These are phyloP conservation scores for Pythium sukuiense DNA, from an alignment of 352 stramenopile genomes.

Conservation along the genomic window DNA sequence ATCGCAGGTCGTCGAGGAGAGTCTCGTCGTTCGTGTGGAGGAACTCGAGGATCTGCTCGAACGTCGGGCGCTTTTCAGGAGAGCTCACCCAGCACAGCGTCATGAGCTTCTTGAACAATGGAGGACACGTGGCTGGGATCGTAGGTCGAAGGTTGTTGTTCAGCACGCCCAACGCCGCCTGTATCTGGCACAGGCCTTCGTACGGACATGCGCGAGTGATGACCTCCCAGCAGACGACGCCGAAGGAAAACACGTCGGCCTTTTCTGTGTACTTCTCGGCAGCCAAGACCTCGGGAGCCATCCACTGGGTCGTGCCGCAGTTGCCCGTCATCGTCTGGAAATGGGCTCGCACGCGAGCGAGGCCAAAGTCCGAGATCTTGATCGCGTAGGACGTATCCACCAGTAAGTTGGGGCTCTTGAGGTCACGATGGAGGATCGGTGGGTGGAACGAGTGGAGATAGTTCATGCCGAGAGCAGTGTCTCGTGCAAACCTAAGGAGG, in stretches of 20 bases:
- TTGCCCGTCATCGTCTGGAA: conserved; percentile 90
- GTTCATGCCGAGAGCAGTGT: conserved; percentile 86
- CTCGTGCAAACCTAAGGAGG: conserved; percentile 59
- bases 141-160: conserved; percentile 88
- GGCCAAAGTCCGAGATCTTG: conserved; percentile 90
- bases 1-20: conserved; percentile 30
- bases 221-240: conserved; percentile 87
- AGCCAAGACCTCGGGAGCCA: conserved; percentile 81
- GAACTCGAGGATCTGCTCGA: conserved; percentile 80
- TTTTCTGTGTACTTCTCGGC: conserved; percentile 89
- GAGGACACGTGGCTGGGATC: conserved; percentile 72
- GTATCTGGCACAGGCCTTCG: conserved; percentile 89
- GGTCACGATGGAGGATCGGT: conserved; percentile 83
- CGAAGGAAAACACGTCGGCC: conserved; percentile 87
- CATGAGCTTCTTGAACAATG: conserved; percentile 85
- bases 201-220: conserved; percentile 91
- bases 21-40: conserved; percentile 40
- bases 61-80: conserved; percentile 77
- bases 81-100: conserved; percentile 78
- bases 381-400: conserved; percentile 77
- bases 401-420: conserved; percentile 86
- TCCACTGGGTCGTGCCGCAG: conserved; percentile 86
- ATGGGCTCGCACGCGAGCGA: conserved; percentile 76
- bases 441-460: conserved; percentile 87
- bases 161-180: conserved; percentile 81